Evolutionary conservation across 2,329 filamentous ascomycete genomes (phyloP).

Genomic region (Fusarium sp.): DNA sequence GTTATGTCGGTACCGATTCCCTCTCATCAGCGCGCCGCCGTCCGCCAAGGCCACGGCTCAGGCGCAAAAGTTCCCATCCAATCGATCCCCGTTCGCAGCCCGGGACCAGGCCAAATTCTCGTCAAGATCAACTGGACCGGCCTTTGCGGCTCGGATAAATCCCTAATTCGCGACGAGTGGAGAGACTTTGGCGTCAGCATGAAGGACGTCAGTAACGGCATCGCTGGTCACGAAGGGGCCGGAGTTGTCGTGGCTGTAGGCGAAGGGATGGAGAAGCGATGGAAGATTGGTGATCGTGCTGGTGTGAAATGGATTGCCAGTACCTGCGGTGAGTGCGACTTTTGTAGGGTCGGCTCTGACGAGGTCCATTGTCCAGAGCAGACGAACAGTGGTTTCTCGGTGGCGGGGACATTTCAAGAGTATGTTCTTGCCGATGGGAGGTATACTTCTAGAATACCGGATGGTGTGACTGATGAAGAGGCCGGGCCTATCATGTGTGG

Average conservation of each 20-base stretch:
- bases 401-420: conserved; percentile 90
- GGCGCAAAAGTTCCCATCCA: conserved; percentile 30
- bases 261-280: conserved; percentile 76
- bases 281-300: conserved; percentile 79
- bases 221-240: conserved; percentile 81
- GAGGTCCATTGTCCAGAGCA: conserved; percentile 83
- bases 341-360: conserved; percentile 77
- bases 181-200: conserved; percentile 40
- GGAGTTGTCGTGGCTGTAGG: conserved; percentile 85
- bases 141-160: conserved; percentile 46
- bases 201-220: conserved; percentile 28
- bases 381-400: conserved; percentile 84
- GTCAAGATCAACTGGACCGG: conserved; percentile 45
- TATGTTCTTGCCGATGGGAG: conserved; percentile 86
- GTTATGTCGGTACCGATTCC: conserved; percentile 34
- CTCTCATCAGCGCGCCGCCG: conserved; percentile 36
- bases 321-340: conserved; percentile 81
- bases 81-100: conserved; percentile 35
- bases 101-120: conserved; percentile 40
- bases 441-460: conserved; percentile 81
- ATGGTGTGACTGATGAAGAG: conserved; percentile 77
- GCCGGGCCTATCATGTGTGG: conserved; percentile 83
- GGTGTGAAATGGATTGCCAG: conserved; percentile 93
- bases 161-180: conserved; percentile 45
- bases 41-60: conserved; percentile 39